Base-by-base conservation (phyloP, 371 early-diverging fungal genomes). In the Blakeslea trispora region DNA sequence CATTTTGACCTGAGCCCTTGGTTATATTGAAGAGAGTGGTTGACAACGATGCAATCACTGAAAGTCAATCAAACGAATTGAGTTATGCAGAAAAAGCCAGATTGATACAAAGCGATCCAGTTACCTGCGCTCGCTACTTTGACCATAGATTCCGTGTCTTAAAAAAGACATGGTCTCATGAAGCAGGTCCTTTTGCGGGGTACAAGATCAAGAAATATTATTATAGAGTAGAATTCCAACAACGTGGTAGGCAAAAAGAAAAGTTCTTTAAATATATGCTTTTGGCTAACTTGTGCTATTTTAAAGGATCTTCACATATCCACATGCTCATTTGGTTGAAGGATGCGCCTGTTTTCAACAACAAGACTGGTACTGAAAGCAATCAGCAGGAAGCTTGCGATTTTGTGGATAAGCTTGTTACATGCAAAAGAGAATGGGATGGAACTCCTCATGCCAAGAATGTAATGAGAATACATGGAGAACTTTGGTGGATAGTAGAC, bases 111-210 rank as follows among this genome's bases (percentile, higher is more conserved):
- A 7, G 14, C 15, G 55, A 54, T 45, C 34, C 55, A 19, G 35
- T 45, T 1, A 45, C 55, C 19, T 54, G 55, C 34, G 45, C 55
- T 2, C 45, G 45, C 11, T 54, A 54, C 13, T 54, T 54, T 19
- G 46, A 54, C 17, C 8, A 21, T 14, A 44, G 55, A 15, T 34
- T 54, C 18, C 31, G 45, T 31, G 31, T 28, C 1, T 32, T 54
- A 23, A 19, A 32, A 18, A 45, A 45, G 18, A 54, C 46, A 13
- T 54, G 55, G 55, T 10, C 23, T 15, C 3, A 13, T 6, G 4
- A 7, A 5, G 14, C 44, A 13, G 55, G 55, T 1, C 55, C 55
- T 9, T 54, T 54, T 45, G 46, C 34, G 0, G 22, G 32, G 1
- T 43, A 35, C 24, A 22, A 18, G 1, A 17, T 54, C 1, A 18